Base-by-base conservation (phyloP, 192 early-diverging fungal genomes). In the Coemansia sp. region DNA sequence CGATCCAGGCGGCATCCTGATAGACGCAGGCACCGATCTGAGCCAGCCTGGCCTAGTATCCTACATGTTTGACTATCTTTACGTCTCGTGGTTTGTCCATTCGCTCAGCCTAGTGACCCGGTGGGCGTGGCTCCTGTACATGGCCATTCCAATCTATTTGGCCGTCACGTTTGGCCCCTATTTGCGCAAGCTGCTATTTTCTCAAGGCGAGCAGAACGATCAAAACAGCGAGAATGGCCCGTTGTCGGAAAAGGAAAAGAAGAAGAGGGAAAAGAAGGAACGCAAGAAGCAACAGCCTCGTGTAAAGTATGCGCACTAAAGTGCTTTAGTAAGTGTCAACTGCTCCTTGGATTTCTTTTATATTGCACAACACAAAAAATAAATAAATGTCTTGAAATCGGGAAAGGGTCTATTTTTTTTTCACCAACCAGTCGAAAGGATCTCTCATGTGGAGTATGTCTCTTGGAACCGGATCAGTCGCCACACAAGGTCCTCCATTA, bases 51-150 rank as follows among this genome's bases (percentile, higher is more conserved):
- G 86, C 0, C 45, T 87, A 34, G 75, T 84, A 6, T 82, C 89
- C 33, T 93, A 93, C 61, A 87, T 89, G 74, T 94, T 93, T 70
- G 93, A 94, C 60, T 86, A 92, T 51, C 90, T 94, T 55, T 94
- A 94, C 55, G 82, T 94, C 33, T 88, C 90, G 20, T 93, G 91
- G 91, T 85, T 88, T 59, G 89, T 89, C 34, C 89, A 91, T 33
- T 28, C 78, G 42, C 67, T 74, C 8, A 71, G 78, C 23, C 26
- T 84, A 64, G 29, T 70, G 16, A 77, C 75, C 0, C 51, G 40
- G 7, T 78, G 75, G 68, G 71, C 76, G 8, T 84, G 78, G 83
- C 26, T 42, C 21, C 13, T 84, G 51, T 84, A 81, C 31, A 10
- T 81, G 70, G 59, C 59, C 3, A 76, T 84, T 13, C 83, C 83